Base-by-base conservation (phyloP, 257 asterid species). In the Solanum peruvianum region DNA sequence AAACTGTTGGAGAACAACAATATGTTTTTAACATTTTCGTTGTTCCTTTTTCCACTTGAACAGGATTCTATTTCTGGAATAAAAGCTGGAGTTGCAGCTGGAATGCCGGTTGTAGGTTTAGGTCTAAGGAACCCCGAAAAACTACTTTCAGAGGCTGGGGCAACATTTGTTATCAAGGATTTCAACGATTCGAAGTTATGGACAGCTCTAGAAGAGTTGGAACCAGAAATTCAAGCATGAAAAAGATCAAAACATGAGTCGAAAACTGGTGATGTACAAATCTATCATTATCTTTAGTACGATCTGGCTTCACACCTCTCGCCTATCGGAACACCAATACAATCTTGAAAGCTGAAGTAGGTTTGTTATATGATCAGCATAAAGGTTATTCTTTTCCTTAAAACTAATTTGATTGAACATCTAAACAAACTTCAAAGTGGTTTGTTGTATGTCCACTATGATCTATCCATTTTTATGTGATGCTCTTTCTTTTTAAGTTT, bases 1-100 rank as follows among this genome's bases (percentile, higher is more conserved):
- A 14, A 13, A 84, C 18, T 69, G 16, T 41, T 66, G 27, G 77
- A 23, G 25, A 64, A 84, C 80, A 39, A 18, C 44, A 42, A 37
- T 71, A 56, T 23, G 13, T 49, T 72, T 67, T 77, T 23, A 20
- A 23, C 31, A 56, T 16, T 49, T 87, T 87, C 10, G 29, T 16
- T 75, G 67, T 62, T 87, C 23, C 37, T 33, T 86, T 88, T 62
- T 37, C 29, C 16, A 27, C 21, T 35, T 77, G 72, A 86, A 83
- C 45, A 96, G 99, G 99, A 95, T 88, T 95, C 99, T 27, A 91
- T 89, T 25, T 94, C 98, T 49, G 99, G 98, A 41, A 92, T 91
- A 73, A 96, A 96, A 90, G 95, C 99, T 4, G 98, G 99, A 47
- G 92, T 91, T 29, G 94, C 94, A 11, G 98, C 99, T 33, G 97